Base-by-base conservation (phyloP, 1,284 basidiomycete species). In the Papiliotrema nemorosa region DNA sequence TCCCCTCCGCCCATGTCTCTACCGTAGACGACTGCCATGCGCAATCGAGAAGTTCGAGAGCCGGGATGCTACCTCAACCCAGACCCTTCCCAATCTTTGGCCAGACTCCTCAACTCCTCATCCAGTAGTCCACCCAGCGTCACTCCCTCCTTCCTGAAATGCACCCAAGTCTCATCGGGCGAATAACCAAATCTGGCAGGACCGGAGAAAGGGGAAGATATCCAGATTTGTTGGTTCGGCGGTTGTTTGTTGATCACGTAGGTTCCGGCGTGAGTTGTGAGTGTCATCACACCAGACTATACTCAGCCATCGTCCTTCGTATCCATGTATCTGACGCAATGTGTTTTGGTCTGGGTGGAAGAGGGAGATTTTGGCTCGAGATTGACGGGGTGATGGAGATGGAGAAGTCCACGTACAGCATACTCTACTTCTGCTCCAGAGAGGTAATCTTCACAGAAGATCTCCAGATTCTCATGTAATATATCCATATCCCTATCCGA, bases 171-270 rank as follows among this genome's bases (percentile, higher is more conserved):
- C 10, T 60, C 66, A 13, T 58, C 49, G 13, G 49, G 20, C 10
- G 35, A 16, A 9, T 39, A 34, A 26, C 91, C 89, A 69, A 91
- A 96, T 37, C 91, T 83, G 74, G 88, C 87, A 12, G 91, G 91
- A 16, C 91, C 91, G 63, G 90, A 89, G 56, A 85, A 69, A 0
- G 94, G 94, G 31, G 90, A 94, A 12, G 90, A 93, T 29, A 98
- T 79, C 94, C 94, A 98, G 67, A 98, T 97, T 73, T 98, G 96
- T 75, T 92, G 91, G 71, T 97, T 97, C 5, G 96, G 94, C 9
- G 94, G 94, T 74, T 98, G 94, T 79, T 98, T 98, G 78, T 98
- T 98, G 77, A 98, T 88, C 36, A 97, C 94, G 77, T 97, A 98
- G n/a, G 90, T 97, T 18, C 93, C 93, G 7, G 81, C 78, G 31